A percentile compares a stretch with the other conserved stretches of the same genome.
Conservation (phyloP, 768 basidiomycete genomes). For the Rhodosporidiobolus odoratus region DNA sequence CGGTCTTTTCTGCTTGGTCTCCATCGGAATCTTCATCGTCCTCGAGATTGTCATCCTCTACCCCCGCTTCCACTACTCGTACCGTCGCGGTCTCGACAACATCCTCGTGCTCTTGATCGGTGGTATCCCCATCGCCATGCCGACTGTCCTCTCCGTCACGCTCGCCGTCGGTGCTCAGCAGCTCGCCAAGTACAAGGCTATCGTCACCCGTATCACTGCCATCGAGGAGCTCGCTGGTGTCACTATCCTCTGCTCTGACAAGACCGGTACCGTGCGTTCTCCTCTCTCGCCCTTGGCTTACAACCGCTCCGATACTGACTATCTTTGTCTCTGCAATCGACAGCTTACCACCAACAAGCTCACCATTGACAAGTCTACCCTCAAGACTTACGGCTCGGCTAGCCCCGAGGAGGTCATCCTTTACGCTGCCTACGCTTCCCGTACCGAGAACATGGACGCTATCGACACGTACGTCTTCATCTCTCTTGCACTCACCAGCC, state of each 20-base stretch:
- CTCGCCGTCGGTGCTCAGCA: conserved; percentile 98
- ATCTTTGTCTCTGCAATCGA: not conserved
- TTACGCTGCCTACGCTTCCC: conserved; percentile 89
- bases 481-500: too few relatives aligned
- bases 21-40: conserved; percentile 90
- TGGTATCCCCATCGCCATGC: conserved; percentile 99
- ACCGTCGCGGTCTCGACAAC: conserved; percentile 93
- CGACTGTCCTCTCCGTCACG: conserved; percentile 94
- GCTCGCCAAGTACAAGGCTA: conserved; percentile 98
- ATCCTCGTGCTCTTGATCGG: conserved; percentile 98
- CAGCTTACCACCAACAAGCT: conserved; percentile 97
- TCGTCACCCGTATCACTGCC: conserved; percentile 98
- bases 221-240: conserved; percentile 98
- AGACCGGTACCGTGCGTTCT: conserved; percentile 49
- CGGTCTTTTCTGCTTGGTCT: conserved; percentile 92
- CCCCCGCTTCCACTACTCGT: conserved; percentile 78
- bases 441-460: conserved; percentile 98
- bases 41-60: conserved; percentile 89
- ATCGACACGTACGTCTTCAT: conserved; percentile 60
- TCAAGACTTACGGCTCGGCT: conserved; percentile 85
- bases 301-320: not conserved
- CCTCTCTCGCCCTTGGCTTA: not conserved
- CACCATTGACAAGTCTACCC: conserved; percentile 87
- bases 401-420: conserved; percentile 85
- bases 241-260: conserved; percentile 97